Conservation (phyloP, 495 filamentous ascomycete species). For the Xylaria venustula region DNA sequence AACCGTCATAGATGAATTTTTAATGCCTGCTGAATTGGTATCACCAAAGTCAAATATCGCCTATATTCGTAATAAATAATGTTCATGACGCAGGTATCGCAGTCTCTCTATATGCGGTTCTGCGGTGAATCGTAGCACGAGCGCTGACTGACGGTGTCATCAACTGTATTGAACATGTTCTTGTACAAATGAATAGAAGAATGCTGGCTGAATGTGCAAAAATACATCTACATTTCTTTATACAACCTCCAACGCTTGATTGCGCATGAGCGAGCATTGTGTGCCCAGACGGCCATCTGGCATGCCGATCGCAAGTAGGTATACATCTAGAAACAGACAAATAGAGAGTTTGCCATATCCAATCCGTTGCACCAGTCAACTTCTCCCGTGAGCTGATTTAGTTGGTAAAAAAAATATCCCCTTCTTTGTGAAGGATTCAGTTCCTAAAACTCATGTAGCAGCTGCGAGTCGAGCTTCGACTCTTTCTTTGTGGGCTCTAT, state of each 20-base stretch:
- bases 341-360: neutral
- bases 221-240: neutral
- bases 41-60: neutral
- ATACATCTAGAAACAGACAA: slow-evolving; percentile 13
- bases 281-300: neutral
- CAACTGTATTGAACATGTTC: neutral
- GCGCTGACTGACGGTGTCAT: neutral
- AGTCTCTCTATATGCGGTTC: neutral
- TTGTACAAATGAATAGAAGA: slow-evolving; percentile 11
- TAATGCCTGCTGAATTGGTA: no score
- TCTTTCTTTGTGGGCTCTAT: slow-evolving; percentile 70
- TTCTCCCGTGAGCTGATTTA: neutral
- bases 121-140: neutral
- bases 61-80: neutral
- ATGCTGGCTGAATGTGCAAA: neutral
- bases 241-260: slow-evolving; percentile 14
- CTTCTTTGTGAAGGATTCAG: neutral
- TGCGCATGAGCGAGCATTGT: neutral
- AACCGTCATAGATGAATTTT: no score
- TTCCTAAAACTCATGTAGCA: slow-evolving; percentile 1
- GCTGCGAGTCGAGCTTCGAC: slow-evolving; percentile 44
- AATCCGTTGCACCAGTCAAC: neutral
- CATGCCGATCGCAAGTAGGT: neutral
- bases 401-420: neutral
- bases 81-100: neutral